These are phyloP conservation scores for Exophiala sp. DNA, from an alignment of 2,329 filamentous ascomycete genomes.

Conservation along the genomic window DNA sequence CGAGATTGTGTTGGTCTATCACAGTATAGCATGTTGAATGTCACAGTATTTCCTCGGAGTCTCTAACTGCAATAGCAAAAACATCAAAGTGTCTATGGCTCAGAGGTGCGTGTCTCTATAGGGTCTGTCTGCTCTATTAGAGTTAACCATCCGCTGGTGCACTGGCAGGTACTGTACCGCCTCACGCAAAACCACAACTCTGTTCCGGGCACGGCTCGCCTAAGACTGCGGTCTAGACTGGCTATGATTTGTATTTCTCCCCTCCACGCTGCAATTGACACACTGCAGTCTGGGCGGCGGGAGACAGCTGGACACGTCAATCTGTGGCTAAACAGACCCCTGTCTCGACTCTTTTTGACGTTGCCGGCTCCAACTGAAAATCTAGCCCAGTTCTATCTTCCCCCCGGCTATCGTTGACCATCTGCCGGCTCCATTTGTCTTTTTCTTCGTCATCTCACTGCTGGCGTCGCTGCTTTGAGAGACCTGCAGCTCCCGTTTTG, in stretches of 20 bases:
- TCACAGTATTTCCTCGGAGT: too few relatives aligned
- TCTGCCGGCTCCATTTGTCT: not conserved
- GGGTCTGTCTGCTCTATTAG: too few relatives aligned
- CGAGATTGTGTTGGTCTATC: too few relatives aligned
- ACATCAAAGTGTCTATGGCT: too few relatives aligned
- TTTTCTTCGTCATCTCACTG: constrained; percentile 1
- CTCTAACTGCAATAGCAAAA: too few relatives aligned
- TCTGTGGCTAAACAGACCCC: not conserved
- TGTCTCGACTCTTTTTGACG: not conserved
- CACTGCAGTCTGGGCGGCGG: too few relatives aligned
- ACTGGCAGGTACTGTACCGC: too few relatives aligned
- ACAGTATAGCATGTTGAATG: too few relatives aligned
- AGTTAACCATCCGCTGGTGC: too few relatives aligned
- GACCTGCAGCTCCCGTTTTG: not conserved
- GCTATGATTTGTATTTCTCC: not conserved
- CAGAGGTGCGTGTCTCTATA: too few relatives aligned
- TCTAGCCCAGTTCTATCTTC: not conserved
- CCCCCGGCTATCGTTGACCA: not conserved
- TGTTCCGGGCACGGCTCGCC: not conserved
- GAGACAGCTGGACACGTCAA: not conserved
- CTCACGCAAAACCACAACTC: too few relatives aligned
- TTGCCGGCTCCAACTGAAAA: not conserved
- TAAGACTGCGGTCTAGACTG: not conserved
- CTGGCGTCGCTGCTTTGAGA: constrained; percentile 10
- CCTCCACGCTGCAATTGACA: too few relatives aligned